Conservation (phyloP, 805 yeast species). For the Yarrowia divulgata region DNA sequence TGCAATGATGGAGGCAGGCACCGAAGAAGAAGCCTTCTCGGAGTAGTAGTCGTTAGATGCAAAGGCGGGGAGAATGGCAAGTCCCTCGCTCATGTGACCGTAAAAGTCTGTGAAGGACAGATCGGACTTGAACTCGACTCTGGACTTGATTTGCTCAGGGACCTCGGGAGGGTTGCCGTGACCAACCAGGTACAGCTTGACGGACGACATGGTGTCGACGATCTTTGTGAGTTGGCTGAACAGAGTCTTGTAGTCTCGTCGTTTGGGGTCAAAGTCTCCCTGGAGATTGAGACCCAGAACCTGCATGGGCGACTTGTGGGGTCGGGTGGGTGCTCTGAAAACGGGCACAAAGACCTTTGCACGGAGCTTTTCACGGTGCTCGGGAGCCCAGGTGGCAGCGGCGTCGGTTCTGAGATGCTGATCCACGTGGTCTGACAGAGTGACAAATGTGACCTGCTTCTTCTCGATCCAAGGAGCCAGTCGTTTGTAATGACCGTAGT, state of each 20-base stretch:
- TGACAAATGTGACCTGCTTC: constrained; percentile 27
- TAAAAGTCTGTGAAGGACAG: constrained; percentile 34
- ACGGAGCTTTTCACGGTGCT: neutral
- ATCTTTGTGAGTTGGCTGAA: constrained; percentile 7
- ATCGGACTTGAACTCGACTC: constrained; percentile 20
- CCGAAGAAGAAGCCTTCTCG: constrained; percentile 28
- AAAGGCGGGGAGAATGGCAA: constrained; percentile 33
- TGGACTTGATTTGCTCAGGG: constrained; percentile 11
- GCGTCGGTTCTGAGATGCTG: constrained; percentile 3
- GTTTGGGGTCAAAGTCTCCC: constrained; percentile 23
- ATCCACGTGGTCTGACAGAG: constrained; percentile 23
- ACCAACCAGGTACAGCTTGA: constrained; percentile 25
- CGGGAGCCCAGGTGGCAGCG: constrained; percentile 7
- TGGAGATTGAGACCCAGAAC: constrained; percentile 27
- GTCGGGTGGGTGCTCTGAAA: constrained; percentile 25
- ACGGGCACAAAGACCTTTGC: constrained; percentile 25
- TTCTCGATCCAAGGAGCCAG: constrained; percentile 33
- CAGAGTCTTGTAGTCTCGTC: constrained; percentile 28
- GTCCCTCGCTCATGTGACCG: constrained; percentile 28
- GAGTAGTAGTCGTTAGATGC: constrained; percentile 30
- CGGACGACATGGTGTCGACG: neutral
- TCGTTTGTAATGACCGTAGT: constrained; percentile 33
- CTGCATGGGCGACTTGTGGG: constrained; percentile 34
- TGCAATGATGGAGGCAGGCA: constrained; percentile 30
- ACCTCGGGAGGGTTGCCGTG: constrained; percentile 36